phyloP scores from a whole-genome alignment of 208 protist genomes.

The Kentomonas sorsogonicus region DNA sequence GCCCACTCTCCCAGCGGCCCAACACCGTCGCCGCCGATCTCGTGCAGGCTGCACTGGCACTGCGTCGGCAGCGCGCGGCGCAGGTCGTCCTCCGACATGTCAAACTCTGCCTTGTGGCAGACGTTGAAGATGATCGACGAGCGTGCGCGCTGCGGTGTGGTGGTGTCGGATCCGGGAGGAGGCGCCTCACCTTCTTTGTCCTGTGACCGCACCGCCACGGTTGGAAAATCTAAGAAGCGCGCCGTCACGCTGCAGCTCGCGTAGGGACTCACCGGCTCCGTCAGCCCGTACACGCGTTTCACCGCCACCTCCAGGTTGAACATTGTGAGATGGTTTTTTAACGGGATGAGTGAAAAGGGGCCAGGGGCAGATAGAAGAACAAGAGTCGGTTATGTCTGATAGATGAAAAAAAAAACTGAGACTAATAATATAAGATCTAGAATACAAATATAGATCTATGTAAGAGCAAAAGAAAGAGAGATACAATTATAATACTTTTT shows the following conservation, averaged over 20 bases:
- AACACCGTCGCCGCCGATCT: constrained; percentile 7
- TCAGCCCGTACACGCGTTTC: constrained; percentile 44
- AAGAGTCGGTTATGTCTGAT: no score
- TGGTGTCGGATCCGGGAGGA: no score
- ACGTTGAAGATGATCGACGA: constrained; percentile 53
- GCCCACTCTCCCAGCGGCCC: not conserved
- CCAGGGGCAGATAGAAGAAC: no score
- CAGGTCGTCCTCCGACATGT: constrained; percentile 29
- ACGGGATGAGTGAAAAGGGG: no score
- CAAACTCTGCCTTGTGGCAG: constrained; percentile 79
- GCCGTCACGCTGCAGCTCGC: constrained; percentile 30
- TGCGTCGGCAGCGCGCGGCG: constrained; percentile 32
- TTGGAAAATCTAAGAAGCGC: constrained; percentile 63
- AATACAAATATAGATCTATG: no score
- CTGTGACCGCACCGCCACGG: constrained; percentile 55
- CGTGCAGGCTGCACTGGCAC: constrained; percentile 43
- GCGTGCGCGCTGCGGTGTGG: constrained; percentile 5
- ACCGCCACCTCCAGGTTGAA: constrained; percentile 78
- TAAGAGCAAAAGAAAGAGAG: no score
- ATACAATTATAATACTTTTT: no score
- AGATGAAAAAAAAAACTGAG: no score
- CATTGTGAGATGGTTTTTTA: no score
- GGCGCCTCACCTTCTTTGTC: constrained; percentile 12
- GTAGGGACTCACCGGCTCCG: constrained; percentile 12
- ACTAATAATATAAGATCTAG: no score